phyloP scores from a whole-genome alignment of 352 stramenopile genomes.

The Globisporangium iwayamae region DNA sequence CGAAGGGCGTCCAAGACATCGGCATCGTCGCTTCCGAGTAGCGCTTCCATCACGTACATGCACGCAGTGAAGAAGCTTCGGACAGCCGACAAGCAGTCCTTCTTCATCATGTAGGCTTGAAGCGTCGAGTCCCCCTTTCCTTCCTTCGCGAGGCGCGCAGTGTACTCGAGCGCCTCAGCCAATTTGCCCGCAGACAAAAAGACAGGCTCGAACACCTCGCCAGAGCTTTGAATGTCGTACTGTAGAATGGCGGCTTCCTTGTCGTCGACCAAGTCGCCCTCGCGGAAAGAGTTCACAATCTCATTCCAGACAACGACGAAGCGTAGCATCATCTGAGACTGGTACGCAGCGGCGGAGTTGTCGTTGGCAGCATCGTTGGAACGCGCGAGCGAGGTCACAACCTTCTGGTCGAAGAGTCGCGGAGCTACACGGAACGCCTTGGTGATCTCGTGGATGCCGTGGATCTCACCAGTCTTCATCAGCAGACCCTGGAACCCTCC shows the following conservation, averaged over 20 bases:
- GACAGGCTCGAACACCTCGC: slow-evolving; percentile 75
- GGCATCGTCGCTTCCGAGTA: slow-evolving; percentile 60
- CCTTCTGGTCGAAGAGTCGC: slow-evolving; percentile 67
- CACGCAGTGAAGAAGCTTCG: slow-evolving; percentile 76
- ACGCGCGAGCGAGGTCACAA: slow-evolving; percentile 59
- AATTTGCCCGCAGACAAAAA: slow-evolving; percentile 77
- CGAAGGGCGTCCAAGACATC: slow-evolving; percentile 61
- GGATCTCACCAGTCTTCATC: slow-evolving; percentile 75
- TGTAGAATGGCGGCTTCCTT: slow-evolving; percentile 71
- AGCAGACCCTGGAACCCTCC: slow-evolving; percentile 47
- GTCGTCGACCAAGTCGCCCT: slow-evolving; percentile 68
- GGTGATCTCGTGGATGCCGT: slow-evolving; percentile 60
- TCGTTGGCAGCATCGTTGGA: slow-evolving; percentile 52
- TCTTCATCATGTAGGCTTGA: slow-evolving; percentile 61
- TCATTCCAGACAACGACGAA: slow-evolving; percentile 83
- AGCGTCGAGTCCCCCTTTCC: slow-evolving; percentile 67
- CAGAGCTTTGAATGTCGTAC: slow-evolving; percentile 68
- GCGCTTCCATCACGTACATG: slow-evolving; percentile 67
- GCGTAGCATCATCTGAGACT: slow-evolving; percentile 74
- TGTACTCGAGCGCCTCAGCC: slow-evolving; percentile 57
- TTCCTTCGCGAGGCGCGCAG: slow-evolving; percentile 56
- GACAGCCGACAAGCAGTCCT: slow-evolving; percentile 63
- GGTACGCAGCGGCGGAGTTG: slow-evolving; percentile 39
- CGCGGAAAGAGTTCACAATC: slow-evolving; percentile 74
- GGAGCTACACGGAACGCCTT: slow-evolving; percentile 66